phyloP scores from a whole-genome alignment of 2,329 filamentous ascomycete species.

The Diplodia corticola region DNA sequence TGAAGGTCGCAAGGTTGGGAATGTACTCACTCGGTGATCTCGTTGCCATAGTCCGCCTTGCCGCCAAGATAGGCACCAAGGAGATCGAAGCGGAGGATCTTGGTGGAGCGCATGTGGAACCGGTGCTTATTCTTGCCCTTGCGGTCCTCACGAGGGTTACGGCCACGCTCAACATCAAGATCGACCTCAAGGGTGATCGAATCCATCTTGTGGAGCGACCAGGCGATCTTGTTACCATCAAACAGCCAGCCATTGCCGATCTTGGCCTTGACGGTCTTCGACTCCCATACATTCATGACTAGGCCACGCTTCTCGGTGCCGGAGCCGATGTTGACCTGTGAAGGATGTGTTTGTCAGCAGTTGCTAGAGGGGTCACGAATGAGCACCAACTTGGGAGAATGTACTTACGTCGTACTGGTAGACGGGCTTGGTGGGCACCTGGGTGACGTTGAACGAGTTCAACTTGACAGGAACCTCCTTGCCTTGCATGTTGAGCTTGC shows the following conservation, averaged over 20 bases:
- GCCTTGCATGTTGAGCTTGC: constrained; percentile 42
- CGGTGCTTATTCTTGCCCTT: constrained; percentile 54
- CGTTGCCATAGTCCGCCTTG: constrained; percentile 60
- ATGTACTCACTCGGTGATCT: constrained; percentile 14
- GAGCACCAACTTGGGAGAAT: background rate
- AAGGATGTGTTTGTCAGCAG: constrained; percentile 13
- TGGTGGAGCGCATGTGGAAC: constrained; percentile 64
- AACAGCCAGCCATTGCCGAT: constrained; percentile 67
- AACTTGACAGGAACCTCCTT: constrained; percentile 49
- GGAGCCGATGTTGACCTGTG: constrained; percentile 66
- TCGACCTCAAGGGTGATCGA: constrained; percentile 59
- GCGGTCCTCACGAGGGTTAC: constrained; percentile 28
- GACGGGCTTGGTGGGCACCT: constrained; percentile 62
- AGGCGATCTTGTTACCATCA: constrained; percentile 83
- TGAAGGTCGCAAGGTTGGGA: background rate
- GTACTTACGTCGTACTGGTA: constrained; percentile 81
- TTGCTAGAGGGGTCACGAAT: constrained; percentile 11
- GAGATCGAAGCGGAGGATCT: constrained; percentile 65
- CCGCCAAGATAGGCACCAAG: constrained; percentile 67
- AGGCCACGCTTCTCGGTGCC: constrained; percentile 65
- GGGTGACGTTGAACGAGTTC: constrained; percentile 73
- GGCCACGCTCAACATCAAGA: constrained; percentile 65
- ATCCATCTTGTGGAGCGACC: constrained; percentile 49
- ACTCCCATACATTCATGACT: constrained; percentile 75
- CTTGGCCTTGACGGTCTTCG: constrained; percentile 57